Base-by-base conservation (phyloP, 768 basidiomycete species). In the Mrakia gelida region DNA sequence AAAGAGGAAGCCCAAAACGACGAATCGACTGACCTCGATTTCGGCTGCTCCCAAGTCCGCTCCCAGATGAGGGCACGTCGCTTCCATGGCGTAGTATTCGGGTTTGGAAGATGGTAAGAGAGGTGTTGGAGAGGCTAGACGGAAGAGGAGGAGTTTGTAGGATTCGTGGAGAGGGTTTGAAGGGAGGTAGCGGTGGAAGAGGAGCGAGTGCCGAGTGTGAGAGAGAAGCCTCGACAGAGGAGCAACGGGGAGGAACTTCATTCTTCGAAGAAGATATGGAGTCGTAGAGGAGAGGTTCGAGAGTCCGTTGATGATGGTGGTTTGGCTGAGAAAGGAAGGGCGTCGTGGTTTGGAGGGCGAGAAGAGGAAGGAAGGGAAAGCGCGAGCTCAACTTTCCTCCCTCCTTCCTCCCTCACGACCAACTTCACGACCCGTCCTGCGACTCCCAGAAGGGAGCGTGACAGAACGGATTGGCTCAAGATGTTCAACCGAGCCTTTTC, bases 71-170 rank as follows among this genome's bases (percentile, higher is more conserved):
- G 92, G 92, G 82, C 92, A 93, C 15, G 87, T 88, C 7, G 91
- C 88, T 83, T 93, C 92, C 92, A 93, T 93, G 11, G 88, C 89
- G 82, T 92, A 93, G 18, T 92, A 85, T 80, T 92, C 82, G 78
- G 71, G 80, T 28, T 52, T 61, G 73, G 32, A 28, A 54, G 68
- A 21, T 2, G 49, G 49, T 15, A 52, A 13, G 4, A 52, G 68
- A 28, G 65, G 38, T 26, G 72, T 38, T 43, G 71, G n/a, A 52
- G 79, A 43, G 45, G 89, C 86, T 3, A 92, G 86, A 45, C 90
- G 87, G 83, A 92, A 92, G 41, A 91, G 85, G 59, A 91, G 89
- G 30, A 91, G 84, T 4, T 89, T 87, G 81, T 89, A 89, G 80
- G 91, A 91, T 41, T 82, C 83, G 52, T 89, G 89, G 78, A 88